Evolutionary conservation across 192 early-diverging fungal species (phyloP), one percentile per base, ranked within the genome.

Genomic region (Rhizophlyctis rosea): DNA sequence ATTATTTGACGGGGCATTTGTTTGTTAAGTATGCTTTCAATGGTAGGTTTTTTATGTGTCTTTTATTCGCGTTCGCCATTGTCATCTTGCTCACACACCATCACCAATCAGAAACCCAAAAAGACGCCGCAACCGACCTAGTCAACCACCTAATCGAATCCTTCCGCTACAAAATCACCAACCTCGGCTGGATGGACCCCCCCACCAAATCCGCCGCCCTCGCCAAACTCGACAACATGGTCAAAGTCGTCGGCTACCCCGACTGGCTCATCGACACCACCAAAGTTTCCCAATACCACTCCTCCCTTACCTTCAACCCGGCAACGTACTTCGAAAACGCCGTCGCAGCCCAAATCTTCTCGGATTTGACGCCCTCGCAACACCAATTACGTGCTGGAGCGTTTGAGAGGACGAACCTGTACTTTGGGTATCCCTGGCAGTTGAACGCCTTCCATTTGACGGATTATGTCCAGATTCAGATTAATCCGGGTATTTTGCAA

Each of bases 231-330:
- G 71, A 80, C 60, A 57, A 73, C 24, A 79, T 89, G 39, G 58
- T 75, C 23, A 69, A 80, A 55, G 81, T 86, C 65, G 76, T 90
- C 53, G 89, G 82, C 4, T 90, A 84, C 52, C 85, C 81, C 3
- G 69, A 75, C 24, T 75, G 80, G 57, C 74, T 86, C 0, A 76
- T 77, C n/a, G 80, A 91, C 65, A 48, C 83, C 3, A 51, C 68
- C 28, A 71, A 69, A 25, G 60, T 90, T 18, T 72, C 70, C 11
- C 64, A 72, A 0, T 87, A 86, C 54, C 79, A 82, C 65, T 64
- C 68, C 49, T 73, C 77, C 28, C 31, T 90, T 29, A 65, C 55
- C 0, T 73, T 88, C 18, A 57, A 77, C 4, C 61, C 62, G 14
- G 47, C 53, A 0, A 63, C 68, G 1, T 90, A 81, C 63, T 89